Evolutionary conservation across 2,329 filamentous ascomycete species (phyloP), one percentile per base, ranked within the genome.

Genomic region (Herpotrichia juniperi): DNA sequence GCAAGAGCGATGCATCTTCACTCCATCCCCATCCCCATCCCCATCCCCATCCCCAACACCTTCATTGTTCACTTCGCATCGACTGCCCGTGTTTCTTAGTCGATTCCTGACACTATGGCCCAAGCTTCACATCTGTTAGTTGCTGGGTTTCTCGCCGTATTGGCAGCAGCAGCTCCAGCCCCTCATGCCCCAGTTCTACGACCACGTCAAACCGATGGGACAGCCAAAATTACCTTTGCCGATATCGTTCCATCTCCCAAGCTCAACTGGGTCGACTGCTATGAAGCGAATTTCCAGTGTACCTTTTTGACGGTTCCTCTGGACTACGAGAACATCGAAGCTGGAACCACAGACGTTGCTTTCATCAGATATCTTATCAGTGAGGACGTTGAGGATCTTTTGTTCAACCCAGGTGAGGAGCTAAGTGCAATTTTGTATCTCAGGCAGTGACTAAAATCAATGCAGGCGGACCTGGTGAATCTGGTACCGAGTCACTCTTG

Each of bases 291-390:
- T 17, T 77, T 78, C 47, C 71, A 79, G 56, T 83, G 81, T 54
- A 78, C 81, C 16, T 71, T 76, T 7, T 64, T 83, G 2, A 67
- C 76, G 40, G 72, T 82, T 0, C 81, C 80, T 0, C 73, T 82
- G 62, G 78, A 75, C 50, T 64, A 57, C 48, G 42, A 50, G 0
- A 31, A 57, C 16, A 8, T 34, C 1, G 21, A 32, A 7, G 47
- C 46, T 11, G 51, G 57, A 5, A 68, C 35, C 63, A 64, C 80
- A 19, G 69, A 71, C 2, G 57, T 83, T 21, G 80, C 80, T 3
- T 63, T 82, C 10, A 68, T 76, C 2, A 57, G 35, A 19, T 50
- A 40, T n/a, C n/a, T n/a, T n/a, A n/a, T n/a, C n/a, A n/a, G n/a
- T n/a, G n/a, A n/a, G n/a, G n/a, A n/a, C n/a, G n/a, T n/a, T n/a